These are phyloP conservation scores for Aspergillus sclerotioniger DNA, from an alignment of 495 filamentous ascomycete genomes.

Conservation along the genomic window DNA sequence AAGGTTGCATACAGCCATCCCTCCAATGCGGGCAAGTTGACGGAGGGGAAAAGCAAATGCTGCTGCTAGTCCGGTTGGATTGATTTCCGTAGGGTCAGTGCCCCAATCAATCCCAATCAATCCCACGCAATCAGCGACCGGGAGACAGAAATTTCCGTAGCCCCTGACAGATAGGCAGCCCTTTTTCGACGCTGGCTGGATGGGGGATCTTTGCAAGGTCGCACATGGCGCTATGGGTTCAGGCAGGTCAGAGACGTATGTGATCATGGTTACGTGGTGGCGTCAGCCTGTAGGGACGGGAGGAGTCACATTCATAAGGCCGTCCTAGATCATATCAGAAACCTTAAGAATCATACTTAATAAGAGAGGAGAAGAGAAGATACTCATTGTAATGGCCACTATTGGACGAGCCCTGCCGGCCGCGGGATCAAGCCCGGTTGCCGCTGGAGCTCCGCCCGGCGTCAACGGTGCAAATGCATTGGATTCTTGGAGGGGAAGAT, in stretches of 20 bases:
- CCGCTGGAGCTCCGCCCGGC: slow-evolving; percentile 2
- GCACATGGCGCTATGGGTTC: slow-evolving; percentile 13
- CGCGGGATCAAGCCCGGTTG: not conserved
- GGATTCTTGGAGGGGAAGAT: not conserved
- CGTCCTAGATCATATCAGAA: not conserved
- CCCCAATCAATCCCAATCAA: not conserved
- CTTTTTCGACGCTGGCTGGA: not conserved
- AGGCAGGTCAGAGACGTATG: slow-evolving; percentile 1
- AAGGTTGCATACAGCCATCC: not conserved
- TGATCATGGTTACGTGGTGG: slow-evolving; percentile 7
- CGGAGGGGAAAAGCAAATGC: not conserved
- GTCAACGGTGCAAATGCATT: slow-evolving; percentile 19
- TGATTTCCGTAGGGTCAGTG: not conserved
- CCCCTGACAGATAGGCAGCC: slow-evolving; percentile 7
- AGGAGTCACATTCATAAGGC: not conserved
- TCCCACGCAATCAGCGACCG: not conserved
- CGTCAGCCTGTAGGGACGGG: not conserved
- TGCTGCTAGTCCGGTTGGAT: not conserved
- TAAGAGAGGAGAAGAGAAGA: not conserved
- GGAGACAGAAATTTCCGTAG: not conserved
- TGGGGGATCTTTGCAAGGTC: not conserved
- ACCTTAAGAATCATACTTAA: not conserved
- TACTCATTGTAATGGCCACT: not conserved
- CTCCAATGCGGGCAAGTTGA: not conserved
- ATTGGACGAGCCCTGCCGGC: not conserved